Conservation (phyloP, 768 basidiomycete species). For the Gymnopilus junonius region DNA sequence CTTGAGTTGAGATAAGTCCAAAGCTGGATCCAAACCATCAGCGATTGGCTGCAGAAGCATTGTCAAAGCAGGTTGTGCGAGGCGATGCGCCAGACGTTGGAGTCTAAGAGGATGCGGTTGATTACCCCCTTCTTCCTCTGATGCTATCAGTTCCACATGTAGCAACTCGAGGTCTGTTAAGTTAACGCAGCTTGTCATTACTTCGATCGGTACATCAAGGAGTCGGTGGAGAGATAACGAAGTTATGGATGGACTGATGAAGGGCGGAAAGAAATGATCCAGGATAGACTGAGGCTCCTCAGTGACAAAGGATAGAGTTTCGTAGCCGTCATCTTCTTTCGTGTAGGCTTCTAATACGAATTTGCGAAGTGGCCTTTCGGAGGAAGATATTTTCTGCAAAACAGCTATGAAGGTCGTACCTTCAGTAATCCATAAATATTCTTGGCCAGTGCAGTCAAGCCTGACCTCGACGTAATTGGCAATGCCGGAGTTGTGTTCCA, state of each 20-base stretch:
- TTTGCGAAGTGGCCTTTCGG: neutral
- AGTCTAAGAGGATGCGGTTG: neutral
- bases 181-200: neutral
- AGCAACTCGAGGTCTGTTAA: neutral
- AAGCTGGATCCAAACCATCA: neutral
- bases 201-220: neutral
- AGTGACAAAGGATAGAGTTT: neutral
- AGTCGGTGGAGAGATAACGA: neutral
- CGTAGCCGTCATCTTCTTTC: neutral
- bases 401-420: neutral
- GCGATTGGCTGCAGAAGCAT: neutral
- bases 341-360: neutral
- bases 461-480: neutral
- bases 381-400: neutral
- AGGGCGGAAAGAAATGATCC: neutral
- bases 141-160: neutral
- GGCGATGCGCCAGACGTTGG: neutral
- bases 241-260: neutral
- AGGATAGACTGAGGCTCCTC: neutral
- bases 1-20: neutral
- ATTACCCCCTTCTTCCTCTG: neutral
- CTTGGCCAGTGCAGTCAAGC: neutral
- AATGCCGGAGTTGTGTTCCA: neutral
- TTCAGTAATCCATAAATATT: neutral
- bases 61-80: neutral